Conservation (phyloP, 2,329 filamentous ascomycete genomes). For the Neoscytalidium dimidiatum region DNA sequence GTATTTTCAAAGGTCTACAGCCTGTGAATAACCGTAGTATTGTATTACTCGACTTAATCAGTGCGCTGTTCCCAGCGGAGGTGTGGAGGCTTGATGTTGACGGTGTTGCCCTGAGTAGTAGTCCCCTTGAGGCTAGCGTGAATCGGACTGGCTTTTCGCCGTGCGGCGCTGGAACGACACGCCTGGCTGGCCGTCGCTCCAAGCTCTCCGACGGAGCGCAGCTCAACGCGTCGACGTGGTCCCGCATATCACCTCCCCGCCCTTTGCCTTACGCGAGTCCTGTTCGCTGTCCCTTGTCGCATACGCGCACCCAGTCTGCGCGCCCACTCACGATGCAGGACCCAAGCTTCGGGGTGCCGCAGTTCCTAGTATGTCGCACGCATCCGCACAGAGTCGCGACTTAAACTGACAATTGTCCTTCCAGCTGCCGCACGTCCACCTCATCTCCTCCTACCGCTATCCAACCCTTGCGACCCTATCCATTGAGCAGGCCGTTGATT, state of each 20-base stretch:
- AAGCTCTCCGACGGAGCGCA: constrained; percentile 18
- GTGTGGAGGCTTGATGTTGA: background rate
- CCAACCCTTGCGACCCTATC: constrained; percentile 71
- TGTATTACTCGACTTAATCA: background rate
- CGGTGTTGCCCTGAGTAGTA: background rate
- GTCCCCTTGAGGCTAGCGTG: background rate
- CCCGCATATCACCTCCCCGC: constrained; percentile 11
- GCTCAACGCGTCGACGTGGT: constrained; percentile 19
- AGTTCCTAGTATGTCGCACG: constrained; percentile 17
- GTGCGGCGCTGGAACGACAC: constrained; percentile 9
- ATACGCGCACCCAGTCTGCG: background rate
- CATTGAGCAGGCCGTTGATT: constrained; percentile 76
- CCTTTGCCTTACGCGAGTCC: background rate
- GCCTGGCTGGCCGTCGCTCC: constrained; percentile 15
- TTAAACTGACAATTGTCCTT: constrained; percentile 5
- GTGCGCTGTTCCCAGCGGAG: background rate
- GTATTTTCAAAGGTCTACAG: background rate
- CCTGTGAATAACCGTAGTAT: background rate
- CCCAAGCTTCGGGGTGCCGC: constrained; percentile 19
- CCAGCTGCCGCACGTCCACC: constrained; percentile 84
- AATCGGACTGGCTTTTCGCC: constrained; percentile 15
- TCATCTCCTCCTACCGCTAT: constrained; percentile 82
- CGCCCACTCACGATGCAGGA: constrained; percentile 19
- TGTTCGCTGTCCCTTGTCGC: constrained; percentile 11
- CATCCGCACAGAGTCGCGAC: constrained; percentile 11